Conservation (phyloP, 2,329 filamentous ascomycete genomes). For the Fonsecaea nubica region DNA sequence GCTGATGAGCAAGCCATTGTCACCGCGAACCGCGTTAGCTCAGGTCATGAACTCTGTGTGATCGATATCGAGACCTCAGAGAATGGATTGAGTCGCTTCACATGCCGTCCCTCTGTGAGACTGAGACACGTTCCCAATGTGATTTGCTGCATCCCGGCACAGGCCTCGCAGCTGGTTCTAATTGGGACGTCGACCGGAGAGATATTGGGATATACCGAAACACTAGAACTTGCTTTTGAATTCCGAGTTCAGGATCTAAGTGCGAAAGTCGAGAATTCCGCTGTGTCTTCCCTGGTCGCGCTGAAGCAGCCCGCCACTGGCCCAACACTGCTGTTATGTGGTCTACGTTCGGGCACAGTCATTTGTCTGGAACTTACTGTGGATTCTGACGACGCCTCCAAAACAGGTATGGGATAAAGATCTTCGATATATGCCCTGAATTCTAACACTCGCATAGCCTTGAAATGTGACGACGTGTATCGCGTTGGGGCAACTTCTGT, state of each 20-base stretch:
- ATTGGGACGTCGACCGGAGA: slow-evolving; percentile 50
- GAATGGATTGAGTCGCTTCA: background rate
- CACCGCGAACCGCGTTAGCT: slow-evolving; percentile 2
- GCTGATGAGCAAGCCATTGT: slow-evolving; percentile 21
- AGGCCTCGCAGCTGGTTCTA: slow-evolving; percentile 44
- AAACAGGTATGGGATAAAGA: slow-evolving; percentile 7
- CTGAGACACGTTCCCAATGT: slow-evolving; percentile 19
- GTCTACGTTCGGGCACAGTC: slow-evolving; percentile 54
- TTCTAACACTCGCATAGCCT: slow-evolving; percentile 31
- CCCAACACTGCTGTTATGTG: slow-evolving; percentile 48
- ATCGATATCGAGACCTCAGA: slow-evolving; percentile 9
- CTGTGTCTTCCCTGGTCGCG: slow-evolving; percentile 46
- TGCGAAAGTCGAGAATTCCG: slow-evolving; percentile 45
- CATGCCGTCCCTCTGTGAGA: background rate
- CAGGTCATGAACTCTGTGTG: slow-evolving; percentile 25
- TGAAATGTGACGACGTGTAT: slow-evolving; percentile 33
- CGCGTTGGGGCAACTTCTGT: slow-evolving; percentile 30
- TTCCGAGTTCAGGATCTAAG: slow-evolving; percentile 28
- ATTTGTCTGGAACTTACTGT: slow-evolving; percentile 47
- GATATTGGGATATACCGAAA: slow-evolving; percentile 44
- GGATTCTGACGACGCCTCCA: slow-evolving; percentile 23
- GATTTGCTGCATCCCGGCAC: slow-evolving; percentile 22
- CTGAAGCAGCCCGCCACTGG: slow-evolving; percentile 27
- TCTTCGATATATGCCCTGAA: slow-evolving; percentile 25
- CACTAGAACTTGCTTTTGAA: slow-evolving; percentile 25